phyloP scores from a whole-genome alignment of 768 basidiomycete genomes.

The Hericium erinaceus region DNA sequence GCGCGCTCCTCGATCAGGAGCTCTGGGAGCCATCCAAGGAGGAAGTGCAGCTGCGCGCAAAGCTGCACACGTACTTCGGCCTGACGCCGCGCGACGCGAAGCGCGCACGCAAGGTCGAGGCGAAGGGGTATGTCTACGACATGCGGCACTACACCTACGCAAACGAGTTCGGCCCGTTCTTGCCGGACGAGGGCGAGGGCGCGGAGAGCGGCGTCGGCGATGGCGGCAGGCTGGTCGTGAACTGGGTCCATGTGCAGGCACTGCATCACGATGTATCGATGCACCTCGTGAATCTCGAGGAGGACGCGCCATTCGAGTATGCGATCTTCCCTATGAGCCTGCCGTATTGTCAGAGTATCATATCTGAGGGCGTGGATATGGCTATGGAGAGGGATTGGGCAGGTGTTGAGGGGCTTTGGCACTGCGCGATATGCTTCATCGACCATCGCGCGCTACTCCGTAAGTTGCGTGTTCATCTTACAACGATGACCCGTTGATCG shows the following conservation, averaged over 20 bases:
- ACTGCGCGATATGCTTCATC: constrained; percentile 55
- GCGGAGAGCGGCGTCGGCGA: neutral
- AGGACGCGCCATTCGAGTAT: constrained; percentile 19
- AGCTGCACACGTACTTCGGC: constrained; percentile 50
- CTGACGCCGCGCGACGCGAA: constrained; percentile 37
- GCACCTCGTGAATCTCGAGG: constrained; percentile 36
- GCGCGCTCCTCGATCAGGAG: constrained; percentile 31
- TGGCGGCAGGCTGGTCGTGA: constrained; percentile 21
- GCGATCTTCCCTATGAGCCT: constrained; percentile 40
- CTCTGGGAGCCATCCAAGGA: constrained; percentile 18
- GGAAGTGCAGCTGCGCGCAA: constrained; percentile 39
- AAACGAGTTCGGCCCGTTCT: constrained; percentile 50
- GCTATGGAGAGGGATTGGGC: constrained; percentile 43
- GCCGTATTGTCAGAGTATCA: constrained; percentile 42
- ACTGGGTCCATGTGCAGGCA: constrained; percentile 53
- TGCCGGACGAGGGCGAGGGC: constrained; percentile 9
- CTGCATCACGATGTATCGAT: constrained; percentile 48
- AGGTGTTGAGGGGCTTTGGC: constrained; percentile 51
- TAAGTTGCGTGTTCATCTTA: constrained; percentile 25
- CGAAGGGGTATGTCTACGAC: constrained; percentile 53
- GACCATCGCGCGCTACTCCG: constrained; percentile 60
- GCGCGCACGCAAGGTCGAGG: constrained; percentile 24
- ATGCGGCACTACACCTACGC: constrained; percentile 44
- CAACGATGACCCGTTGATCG: neutral
- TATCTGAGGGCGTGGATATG: constrained; percentile 30